phyloP scores from a whole-genome alignment of 2,329 filamentous ascomycete species.

The Fusarium lyarnte region DNA sequence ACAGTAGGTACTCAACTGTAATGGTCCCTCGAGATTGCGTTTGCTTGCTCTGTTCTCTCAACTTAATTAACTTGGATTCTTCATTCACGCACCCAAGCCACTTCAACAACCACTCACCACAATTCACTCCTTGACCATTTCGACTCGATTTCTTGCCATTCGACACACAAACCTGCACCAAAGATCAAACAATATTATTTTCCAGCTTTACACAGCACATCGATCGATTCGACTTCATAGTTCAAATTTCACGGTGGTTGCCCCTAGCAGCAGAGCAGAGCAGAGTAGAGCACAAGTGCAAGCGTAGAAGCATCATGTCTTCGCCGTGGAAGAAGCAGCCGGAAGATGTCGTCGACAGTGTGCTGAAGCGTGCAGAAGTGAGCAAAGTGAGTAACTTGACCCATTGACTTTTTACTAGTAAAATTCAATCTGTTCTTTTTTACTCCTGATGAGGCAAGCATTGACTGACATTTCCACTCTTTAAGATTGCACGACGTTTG shows the following conservation, averaged over 20 bases:
- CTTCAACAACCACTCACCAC: constrained; percentile 26
- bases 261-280: constrained; percentile 35
- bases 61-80: constrained; percentile 19
- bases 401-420: background rate
- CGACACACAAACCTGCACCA: background rate
- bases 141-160: constrained; percentile 17
- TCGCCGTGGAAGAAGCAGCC: constrained; percentile 71
- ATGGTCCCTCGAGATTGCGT: constrained; percentile 23
- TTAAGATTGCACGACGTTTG: constrained; percentile 88
- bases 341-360: constrained; percentile 72
- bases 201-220: background rate
- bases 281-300: constrained; percentile 23
- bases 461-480: constrained; percentile 35
- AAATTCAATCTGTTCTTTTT: background rate
- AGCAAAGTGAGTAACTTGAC: constrained; percentile 68
- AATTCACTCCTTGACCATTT: constrained; percentile 25
- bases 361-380: constrained; percentile 77
- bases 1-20: constrained; percentile 7
- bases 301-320: constrained; percentile 56
- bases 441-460: background rate
- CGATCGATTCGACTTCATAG: constrained; percentile 3
- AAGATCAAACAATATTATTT: background rate
- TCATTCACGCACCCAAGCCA: constrained; percentile 22
- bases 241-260: constrained; percentile 21
- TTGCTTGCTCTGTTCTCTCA: constrained; percentile 13